Evolutionary conservation across 345 rosid species (phyloP), one percentile per base, ranked within the genome.

Genomic region (Carallia pectinifolia): DNA sequence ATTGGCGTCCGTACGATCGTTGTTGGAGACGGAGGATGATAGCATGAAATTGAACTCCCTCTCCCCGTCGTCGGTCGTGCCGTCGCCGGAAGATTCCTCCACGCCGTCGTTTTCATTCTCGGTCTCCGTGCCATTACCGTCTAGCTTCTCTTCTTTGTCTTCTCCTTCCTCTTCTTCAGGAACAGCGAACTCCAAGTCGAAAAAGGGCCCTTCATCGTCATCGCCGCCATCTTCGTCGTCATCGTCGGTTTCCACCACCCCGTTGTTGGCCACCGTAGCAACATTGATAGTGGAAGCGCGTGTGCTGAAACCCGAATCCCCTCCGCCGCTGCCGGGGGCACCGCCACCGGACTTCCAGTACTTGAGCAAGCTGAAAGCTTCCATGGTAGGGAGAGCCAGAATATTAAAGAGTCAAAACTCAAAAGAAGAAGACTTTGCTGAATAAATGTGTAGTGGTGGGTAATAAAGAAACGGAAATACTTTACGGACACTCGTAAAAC

Each of bases 281-380:
- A 88, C 76, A 16, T 53, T 63, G 17, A 82, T 69, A 23, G 88
- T 82, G 74, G 93, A 64, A 48, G 90, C 64, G 55, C 86, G 71
- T 73, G 77, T 18, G 70, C 18, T 7, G 62, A 77, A 60, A 73
- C 68, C 33, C 31, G 67, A 71, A 58, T 66, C 64, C 2, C 38
- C 59, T 44, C 65, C 6, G 68, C 13, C 33, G 31, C 69, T 10
- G 6, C 62, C 67, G 7, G 9, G 38, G 61, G 4, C 59, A 16
- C 77, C 70, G 7, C 81, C 85, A 19, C 65, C 84, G 61, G 81
- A 86, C 58, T 90, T 84, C 98, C 97, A 90, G 88, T 88, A 90
- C 85, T 90, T 90, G 72, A 96, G 98, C 81, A 96, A 83, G 82
- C 90, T 89, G 77, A 96, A 92, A 78, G 99, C 87, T 85, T 96